Percentiles rank a stretch among this genome's conserved stretches.
Evolutionary conservation across 352 stramenopile species (phyloP).

Genomic region (Phytophthora citrophthora): DNA sequence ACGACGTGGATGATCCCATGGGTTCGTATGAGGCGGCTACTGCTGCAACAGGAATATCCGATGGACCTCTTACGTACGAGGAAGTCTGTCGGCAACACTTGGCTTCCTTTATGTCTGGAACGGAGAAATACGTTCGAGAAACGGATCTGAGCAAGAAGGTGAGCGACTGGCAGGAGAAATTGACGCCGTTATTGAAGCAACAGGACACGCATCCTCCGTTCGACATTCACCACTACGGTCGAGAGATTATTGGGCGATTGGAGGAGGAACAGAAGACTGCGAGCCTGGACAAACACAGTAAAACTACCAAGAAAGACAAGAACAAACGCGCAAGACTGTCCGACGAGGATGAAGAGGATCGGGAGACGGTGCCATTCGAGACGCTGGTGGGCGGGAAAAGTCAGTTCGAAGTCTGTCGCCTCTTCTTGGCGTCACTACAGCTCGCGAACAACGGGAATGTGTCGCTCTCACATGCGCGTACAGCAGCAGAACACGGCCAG

Average conservation of each 20-base stretch:
- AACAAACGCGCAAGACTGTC: conserved; percentile 39
- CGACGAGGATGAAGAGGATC: conserved; percentile 21
- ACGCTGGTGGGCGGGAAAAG: conserved; percentile 60
- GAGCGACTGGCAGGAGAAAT: conserved; percentile 78
- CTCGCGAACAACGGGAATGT: conserved; percentile 92
- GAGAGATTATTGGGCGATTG: conserved; percentile 62
- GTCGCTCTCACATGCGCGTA: conserved; percentile 75
- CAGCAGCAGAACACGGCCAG: conserved; percentile 53
- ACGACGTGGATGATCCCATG: conserved; percentile 33
- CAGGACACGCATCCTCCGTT: conserved; percentile 73
- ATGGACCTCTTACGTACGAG: conserved; percentile 61
- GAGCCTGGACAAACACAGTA: conserved; percentile 34
- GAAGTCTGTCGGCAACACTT: conserved; percentile 81
- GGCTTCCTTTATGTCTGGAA: conserved; percentile 83
- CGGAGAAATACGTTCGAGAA: conserved; percentile 80
- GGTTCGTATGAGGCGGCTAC: conserved; percentile 18
- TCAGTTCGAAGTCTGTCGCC: conserved; percentile 85
- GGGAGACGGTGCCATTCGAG: conserved; percentile 55
- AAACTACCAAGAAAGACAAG: conserved; percentile 14
- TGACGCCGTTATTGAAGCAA: conserved; percentile 73
- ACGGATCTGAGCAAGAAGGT: conserved; percentile 72
- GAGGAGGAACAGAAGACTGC: conserved; percentile 41
- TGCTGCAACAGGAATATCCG: conserved; percentile 4
- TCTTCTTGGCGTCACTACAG: conserved; percentile 92
- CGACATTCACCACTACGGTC: conserved; percentile 77